Evolutionary conservation across 2,329 filamentous ascomycete species (phyloP).

Genomic region (Calonectria multiphialidica): DNA sequence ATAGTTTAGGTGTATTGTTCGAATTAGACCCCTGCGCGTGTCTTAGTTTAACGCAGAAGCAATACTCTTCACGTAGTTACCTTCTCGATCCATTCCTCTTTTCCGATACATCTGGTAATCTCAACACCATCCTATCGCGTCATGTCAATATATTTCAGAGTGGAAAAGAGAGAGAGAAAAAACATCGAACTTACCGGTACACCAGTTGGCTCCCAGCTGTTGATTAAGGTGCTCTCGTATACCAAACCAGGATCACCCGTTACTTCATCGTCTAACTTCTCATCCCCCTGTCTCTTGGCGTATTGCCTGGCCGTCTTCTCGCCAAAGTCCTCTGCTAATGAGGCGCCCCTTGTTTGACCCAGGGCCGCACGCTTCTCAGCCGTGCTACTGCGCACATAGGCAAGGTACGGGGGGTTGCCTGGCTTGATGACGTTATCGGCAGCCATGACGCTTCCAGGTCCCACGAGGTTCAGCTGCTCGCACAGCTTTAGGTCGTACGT

Average conservation of each 20-base stretch:
- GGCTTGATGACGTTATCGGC: slow-evolving; percentile 80
- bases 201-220: slow-evolving; percentile 78
- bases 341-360: slow-evolving; percentile 51
- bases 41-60: background rate
- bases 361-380: slow-evolving; percentile 63
- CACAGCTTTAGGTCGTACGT: slow-evolving; percentile 81
- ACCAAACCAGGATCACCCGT: slow-evolving; percentile 73
- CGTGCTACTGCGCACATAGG: slow-evolving; percentile 76
- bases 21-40: background rate
- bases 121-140: slow-evolving; percentile 72
- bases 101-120: slow-evolving; percentile 69
- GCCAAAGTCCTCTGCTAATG: slow-evolving; percentile 49
- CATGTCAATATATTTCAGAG: slow-evolving; percentile 34
- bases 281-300: slow-evolving; percentile 66
- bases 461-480: slow-evolving; percentile 76
- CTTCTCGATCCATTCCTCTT: slow-evolving; percentile 35
- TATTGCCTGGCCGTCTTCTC: slow-evolving; percentile 63
- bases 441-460: slow-evolving; percentile 71
- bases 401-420: slow-evolving; percentile 77
- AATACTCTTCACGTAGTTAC: background rate
- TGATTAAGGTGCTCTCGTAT: slow-evolving; percentile 73
- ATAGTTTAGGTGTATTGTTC: background rate
- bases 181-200: slow-evolving; percentile 64
- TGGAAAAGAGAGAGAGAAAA: background rate
- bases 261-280: slow-evolving; percentile 45